A percentile compares a stretch with the other conserved stretches of the same genome.
phyloP scores from a whole-genome alignment of 139 green algal species.

The Astrephomene gubernaculifera region DNA sequence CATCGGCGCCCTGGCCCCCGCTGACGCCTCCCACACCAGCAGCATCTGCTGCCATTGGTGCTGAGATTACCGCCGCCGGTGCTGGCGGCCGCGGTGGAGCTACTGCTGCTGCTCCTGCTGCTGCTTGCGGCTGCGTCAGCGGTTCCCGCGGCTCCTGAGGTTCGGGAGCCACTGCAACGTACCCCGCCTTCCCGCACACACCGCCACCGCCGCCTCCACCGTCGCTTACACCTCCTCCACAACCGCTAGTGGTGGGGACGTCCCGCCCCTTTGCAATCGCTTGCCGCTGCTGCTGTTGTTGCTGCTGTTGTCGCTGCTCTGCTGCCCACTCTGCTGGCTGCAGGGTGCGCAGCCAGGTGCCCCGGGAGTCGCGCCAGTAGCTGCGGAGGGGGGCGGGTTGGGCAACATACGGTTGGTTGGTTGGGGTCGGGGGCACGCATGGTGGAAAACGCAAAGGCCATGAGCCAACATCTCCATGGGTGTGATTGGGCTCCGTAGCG shows the following conservation, averaged over 20 bases:
- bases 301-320: not conserved
- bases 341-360: slow-evolving; percentile 20
- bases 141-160: too few species aligned
- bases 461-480: not conserved
- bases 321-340: not conserved
- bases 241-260: not conserved
- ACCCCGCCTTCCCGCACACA: not conserved
- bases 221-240: too few species aligned
- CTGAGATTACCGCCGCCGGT: not conserved
- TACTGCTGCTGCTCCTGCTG: too few species aligned
- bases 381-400: not conserved
- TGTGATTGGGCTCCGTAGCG: not conserved
- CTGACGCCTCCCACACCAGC: too few species aligned
- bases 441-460: not conserved
- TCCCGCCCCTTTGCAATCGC: not conserved
- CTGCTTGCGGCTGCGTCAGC: too few species aligned
- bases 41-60: not conserved
- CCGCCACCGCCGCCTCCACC: not conserved
- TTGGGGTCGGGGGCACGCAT: not conserved
- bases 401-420: not conserved
- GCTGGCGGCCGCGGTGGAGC: not conserved
- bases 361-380: not conserved
- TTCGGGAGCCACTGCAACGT: not conserved
- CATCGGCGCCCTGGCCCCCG: not conserved
- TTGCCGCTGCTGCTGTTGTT: not conserved